Evolutionary conservation across 148 eudicot genomes (phyloP), one percentile per base, ranked within the genome.

Genomic region (Chenopodium berlandieri): DNA sequence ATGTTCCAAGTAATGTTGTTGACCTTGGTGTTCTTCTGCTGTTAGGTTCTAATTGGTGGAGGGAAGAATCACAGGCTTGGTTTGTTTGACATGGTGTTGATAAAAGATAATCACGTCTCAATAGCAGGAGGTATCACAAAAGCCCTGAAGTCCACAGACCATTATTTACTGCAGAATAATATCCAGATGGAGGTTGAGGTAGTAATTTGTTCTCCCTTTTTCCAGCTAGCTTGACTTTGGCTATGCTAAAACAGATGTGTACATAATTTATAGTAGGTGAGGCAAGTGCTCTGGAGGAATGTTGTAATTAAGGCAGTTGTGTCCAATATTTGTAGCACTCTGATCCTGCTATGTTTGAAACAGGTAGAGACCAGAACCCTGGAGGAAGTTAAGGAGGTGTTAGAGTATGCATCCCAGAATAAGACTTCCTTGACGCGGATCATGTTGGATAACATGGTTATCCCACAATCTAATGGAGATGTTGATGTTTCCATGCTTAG

Each of bases 391-490:
- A 87, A 73, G 75, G 97, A 92, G 83, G 97, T 93, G n/a, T 79
- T 95, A 82, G 79, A 89, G 11, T 95, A 93, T 88, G 91, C 97
- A 34, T 89, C 96, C 65, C 85, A 86, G 85, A 81, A 83, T 50
- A 90, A 89, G 78, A 90, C 98, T 62, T 85, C 84, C 34, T 79
- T 95, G 87, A 91, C 91, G 20, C 88, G 98, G 80, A 93, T 95
- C 84, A 92, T 95, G 98, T 82, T 95, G 90, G 98, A 95, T 82
- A 95, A 95, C 89, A 95, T 95, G 98, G 97, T 93, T 73, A 84
- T 95, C 75, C 93, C 94, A 16, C 87, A 76, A 40, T 83, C 92
- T 52, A 77, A 87, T 82, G 97, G 97, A 63, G 97, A 89, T 81
- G 85, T 93, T 82, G 92, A 95, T 80, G 95, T 93, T 80, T 90